phyloP scores from a whole-genome alignment of 495 filamentous ascomycete species.

The Rostrohypoxylon terebratum region DNA sequence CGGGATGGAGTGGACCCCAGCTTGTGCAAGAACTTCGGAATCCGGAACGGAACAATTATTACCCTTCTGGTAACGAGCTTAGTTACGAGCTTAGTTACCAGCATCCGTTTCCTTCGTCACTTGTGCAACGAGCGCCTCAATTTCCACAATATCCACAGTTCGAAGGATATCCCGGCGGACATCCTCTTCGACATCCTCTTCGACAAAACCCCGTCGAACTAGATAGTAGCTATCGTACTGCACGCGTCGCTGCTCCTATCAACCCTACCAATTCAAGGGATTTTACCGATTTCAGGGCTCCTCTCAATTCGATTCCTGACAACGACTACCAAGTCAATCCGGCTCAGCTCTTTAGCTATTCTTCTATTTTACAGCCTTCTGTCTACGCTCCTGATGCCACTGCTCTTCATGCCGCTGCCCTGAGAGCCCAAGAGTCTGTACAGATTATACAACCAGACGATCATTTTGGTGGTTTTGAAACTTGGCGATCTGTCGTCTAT shows the following conservation, averaged over 20 bases:
- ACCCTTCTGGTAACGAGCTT: not conserved
- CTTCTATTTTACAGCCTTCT: not conserved
- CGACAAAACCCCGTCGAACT: not conserved
- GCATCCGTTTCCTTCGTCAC: not conserved
- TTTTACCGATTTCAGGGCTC: not conserved
- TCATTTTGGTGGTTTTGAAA: not conserved
- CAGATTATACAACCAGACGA: not conserved
- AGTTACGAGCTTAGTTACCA: not conserved
- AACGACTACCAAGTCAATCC: conserved; percentile 1
- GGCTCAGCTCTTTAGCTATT: conserved; percentile 6
- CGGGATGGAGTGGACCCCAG: not conserved
- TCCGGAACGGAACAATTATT: conserved; percentile 1
- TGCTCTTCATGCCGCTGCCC: not conserved
- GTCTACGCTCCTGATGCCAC: not conserved
- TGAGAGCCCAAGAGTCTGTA: not conserved
- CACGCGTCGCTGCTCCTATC: not conserved
- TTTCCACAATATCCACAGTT: not conserved
- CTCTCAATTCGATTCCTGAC: not conserved
- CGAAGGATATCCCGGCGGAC: not conserved
- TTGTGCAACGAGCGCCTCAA: not conserved
- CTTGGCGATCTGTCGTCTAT: not conserved
- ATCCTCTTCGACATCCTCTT: conserved; percentile 4
- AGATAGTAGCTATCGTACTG: not conserved
- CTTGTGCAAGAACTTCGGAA: not conserved
- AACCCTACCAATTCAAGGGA: not conserved